A percentile compares a stretch with the other conserved stretches of the same genome.
phyloP scores from a whole-genome alignment of 2,329 filamentous ascomycete genomes.

The Pseudonectria buxi region DNA sequence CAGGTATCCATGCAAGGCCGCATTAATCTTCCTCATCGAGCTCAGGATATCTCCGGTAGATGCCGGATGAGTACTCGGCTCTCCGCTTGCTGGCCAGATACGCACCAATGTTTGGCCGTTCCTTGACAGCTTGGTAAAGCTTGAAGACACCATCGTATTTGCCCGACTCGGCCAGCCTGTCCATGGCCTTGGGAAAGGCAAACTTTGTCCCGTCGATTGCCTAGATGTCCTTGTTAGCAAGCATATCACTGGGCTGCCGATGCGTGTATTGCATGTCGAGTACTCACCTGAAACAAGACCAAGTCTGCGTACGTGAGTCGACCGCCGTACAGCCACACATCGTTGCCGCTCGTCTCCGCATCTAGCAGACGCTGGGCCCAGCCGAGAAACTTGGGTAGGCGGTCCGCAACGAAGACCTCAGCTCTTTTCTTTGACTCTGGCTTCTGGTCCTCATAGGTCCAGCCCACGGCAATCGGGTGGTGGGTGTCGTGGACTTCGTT shows the following conservation, averaged over 20 bases:
- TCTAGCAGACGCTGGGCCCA: constrained; percentile 63
- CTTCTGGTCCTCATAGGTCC: constrained; percentile 73
- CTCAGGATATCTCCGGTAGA: constrained; percentile 69
- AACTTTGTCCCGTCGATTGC: constrained; percentile 52
- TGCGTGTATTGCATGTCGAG: background rate
- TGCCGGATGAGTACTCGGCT: constrained; percentile 53
- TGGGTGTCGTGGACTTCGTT: constrained; percentile 71
- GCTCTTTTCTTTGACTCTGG: constrained; percentile 53
- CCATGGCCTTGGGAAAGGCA: constrained; percentile 64
- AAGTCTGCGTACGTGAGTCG: constrained; percentile 65
- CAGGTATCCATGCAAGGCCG: too few relatives aligned
- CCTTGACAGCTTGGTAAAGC: constrained; percentile 57
- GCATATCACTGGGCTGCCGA: background rate
- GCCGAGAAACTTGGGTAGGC: constrained; percentile 65
- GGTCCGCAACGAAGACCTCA: constrained; percentile 49
- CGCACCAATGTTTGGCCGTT: constrained; percentile 55
- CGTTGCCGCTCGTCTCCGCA: constrained; percentile 47
- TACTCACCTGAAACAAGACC: constrained; percentile 61
- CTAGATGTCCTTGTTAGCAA: constrained; percentile 21
- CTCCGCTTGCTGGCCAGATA: constrained; percentile 63
- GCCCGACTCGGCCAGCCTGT: constrained; percentile 44
- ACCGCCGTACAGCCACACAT: constrained; percentile 60
- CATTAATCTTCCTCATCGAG: constrained; percentile 57
- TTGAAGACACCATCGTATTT: constrained; percentile 57
- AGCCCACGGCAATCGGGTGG: constrained; percentile 54